phyloP scores from a whole-genome alignment of 2,329 filamentous ascomycete genomes.

The Talaromyces sp. region DNA sequence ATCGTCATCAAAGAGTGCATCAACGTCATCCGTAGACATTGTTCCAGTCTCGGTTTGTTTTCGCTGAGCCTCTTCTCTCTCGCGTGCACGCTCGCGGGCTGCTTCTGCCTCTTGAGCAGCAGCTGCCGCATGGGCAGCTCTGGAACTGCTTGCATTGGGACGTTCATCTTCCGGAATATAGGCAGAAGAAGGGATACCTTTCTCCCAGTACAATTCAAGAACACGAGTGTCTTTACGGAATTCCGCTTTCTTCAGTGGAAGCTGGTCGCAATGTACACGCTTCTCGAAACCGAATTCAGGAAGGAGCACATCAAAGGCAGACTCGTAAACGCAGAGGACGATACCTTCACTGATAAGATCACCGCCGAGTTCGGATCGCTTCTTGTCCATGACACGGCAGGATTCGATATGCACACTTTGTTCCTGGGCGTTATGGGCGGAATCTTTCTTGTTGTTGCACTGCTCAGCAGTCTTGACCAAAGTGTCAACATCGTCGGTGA shows the following conservation, averaged over 20 bases:
- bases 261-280: slow-evolving; percentile 96
- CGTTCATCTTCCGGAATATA: slow-evolving; percentile 97
- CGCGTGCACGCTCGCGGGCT: slow-evolving; percentile 75
- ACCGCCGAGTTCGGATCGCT: slow-evolving; percentile 78
- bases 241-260: slow-evolving; percentile 97
- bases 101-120: slow-evolving; percentile 68
- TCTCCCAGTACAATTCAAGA: slow-evolving; percentile 98
- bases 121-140: slow-evolving; percentile 71
- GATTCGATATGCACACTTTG: slow-evolving; percentile 98
- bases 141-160: slow-evolving; percentile 75
- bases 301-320: slow-evolving; percentile 95
- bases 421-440: slow-evolving; percentile 93
- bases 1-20: slow-evolving; percentile 93
- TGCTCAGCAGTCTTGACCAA: slow-evolving; percentile 90
- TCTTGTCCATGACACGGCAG: slow-evolving; percentile 93
- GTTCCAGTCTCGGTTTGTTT: slow-evolving; percentile 94
- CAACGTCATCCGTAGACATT: slow-evolving; percentile 87
- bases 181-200: slow-evolving; percentile 92
- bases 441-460: slow-evolving; percentile 99
- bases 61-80: slow-evolving; percentile 85
- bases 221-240: slow-evolving; percentile 95
- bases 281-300: slow-evolving; percentile 99
- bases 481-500: slow-evolving; percentile 81
- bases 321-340: slow-evolving; percentile 96
- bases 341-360: slow-evolving; percentile 95